Conservation (phyloP, 2,329 filamentous ascomycete genomes). For the Cadophora sp. region DNA sequence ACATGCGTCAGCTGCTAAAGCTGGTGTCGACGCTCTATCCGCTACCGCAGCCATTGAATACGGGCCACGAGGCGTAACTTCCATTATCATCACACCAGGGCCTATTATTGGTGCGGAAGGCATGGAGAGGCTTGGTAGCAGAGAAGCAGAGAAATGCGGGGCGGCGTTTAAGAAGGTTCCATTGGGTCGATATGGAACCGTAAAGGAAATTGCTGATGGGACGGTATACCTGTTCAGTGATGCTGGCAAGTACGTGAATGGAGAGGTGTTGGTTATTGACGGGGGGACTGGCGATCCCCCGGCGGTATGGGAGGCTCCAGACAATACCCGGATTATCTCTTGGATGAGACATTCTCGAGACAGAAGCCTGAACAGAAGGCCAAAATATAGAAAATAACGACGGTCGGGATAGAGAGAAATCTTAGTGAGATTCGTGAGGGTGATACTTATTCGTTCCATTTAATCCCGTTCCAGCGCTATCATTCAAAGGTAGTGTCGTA, state of each 20-base stretch:
- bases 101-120: slow-evolving; percentile 82
- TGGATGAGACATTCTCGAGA: slow-evolving; percentile 36
- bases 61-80: slow-evolving; percentile 84
- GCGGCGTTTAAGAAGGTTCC: slow-evolving; percentile 61
- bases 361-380: no score
- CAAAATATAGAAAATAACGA: slow-evolving; percentile 22
- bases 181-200: slow-evolving; percentile 75
- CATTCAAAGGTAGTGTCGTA: no score
- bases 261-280: slow-evolving; percentile 78
- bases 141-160: slow-evolving; percentile 32
- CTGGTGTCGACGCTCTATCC: slow-evolving; percentile 85
- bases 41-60: slow-evolving; percentile 85
- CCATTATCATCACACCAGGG: slow-evolving; percentile 88
- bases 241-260: slow-evolving; percentile 85
- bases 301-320: slow-evolving; percentile 19
- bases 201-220: slow-evolving; percentile 90
- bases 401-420: no score
- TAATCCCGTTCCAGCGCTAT: no score
- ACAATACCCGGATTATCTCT: slow-evolving; percentile 43
- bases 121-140: slow-evolving; percentile 63
- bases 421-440: no score
- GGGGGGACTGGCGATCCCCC: slow-evolving; percentile 48
- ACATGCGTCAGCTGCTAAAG: slow-evolving; percentile 92
- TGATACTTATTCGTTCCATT: no score
- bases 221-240: slow-evolving; percentile 90